Conservation (phyloP, 2,329 filamentous ascomycete genomes). For the Aspergillus aculeatinus region DNA sequence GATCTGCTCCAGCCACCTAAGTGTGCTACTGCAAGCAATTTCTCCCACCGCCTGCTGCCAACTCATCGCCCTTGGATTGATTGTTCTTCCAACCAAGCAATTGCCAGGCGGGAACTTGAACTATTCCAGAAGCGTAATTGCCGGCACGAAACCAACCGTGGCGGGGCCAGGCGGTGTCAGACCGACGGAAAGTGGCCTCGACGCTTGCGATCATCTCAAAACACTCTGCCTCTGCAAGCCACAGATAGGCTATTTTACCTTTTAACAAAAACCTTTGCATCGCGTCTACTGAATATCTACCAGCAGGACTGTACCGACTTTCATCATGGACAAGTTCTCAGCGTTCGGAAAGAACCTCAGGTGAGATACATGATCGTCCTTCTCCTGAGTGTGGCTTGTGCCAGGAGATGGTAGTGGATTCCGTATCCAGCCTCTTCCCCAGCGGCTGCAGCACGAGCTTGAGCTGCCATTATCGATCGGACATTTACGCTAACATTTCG, state of each 20-base stretch:
- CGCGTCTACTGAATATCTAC: background rate
- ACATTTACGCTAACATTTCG: constrained; percentile 34
- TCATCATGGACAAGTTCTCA: constrained; percentile 66
- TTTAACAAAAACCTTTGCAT: background rate
- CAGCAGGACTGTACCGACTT: constrained; percentile 7
- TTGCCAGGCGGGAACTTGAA: background rate
- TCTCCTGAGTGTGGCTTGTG: background rate
- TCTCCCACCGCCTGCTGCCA: background rate
- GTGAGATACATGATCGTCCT: constrained; percentile 44
- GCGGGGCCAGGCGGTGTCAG: constrained; percentile 13
- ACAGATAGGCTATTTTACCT: constrained; percentile 1
- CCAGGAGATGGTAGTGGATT: background rate
- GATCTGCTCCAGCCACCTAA: background rate
- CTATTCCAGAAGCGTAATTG: constrained; percentile 1
- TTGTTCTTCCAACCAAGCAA: too few relatives aligned
- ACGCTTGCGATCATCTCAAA: constrained; percentile 9
- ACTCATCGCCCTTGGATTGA: background rate
- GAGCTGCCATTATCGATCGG: constrained; percentile 10
- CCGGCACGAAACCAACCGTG: constrained; percentile 10
- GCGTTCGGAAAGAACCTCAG: constrained; percentile 70
- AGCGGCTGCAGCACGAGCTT: background rate
- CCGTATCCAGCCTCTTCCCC: constrained; percentile 1
- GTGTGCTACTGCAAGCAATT: too few relatives aligned
- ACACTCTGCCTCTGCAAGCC: background rate
- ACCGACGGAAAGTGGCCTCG: constrained; percentile 9